Base-by-base conservation (phyloP, 306 rosid genomes). In the Vigna radiata region DNA sequence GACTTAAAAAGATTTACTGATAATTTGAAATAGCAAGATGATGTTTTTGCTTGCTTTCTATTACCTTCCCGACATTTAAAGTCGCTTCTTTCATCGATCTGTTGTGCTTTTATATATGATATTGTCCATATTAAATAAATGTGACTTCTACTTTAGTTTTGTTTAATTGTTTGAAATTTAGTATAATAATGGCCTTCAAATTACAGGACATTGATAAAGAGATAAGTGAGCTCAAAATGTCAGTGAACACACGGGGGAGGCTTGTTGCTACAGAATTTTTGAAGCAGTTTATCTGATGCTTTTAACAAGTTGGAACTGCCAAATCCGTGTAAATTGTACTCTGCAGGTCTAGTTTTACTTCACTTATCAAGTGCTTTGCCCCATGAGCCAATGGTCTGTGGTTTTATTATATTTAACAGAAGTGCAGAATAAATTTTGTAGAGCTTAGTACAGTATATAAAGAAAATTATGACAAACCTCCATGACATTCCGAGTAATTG, bases 231-330 rank as follows among this genome's bases (percentile, higher is more conserved):
- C 94, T 95, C 52, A 95, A 95, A 86, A 89, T 92, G 97, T 95
- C 97, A 1, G 93, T 90, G 78, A 95, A 95, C 86, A 95, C 99
- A 6, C 72, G 99, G 25, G 99, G 99, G 72, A 92, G 99, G 89
- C 96, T 95, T 47, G 99, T 92, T 31, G 99, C 99, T 36, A 87
- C 99, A 2, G 99, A 92, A 86, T 95, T 95, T 83, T 79, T 95
- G 87, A 95, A 90, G 91, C 99, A 95, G 79, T 92, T 92, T 84
- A 75, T 89, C 47, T 95, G 92, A 89, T 59, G 55, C 49, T 66
- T 80, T 48, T 74, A 39, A n/a, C 27, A 46, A 44, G 68, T 16
- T 68, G 25, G 52, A 77, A 66, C 27, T 68, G 18, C 31, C 62
- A 77, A 62, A 66, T 83, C 68, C 65, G 36, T 77, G 85, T 83